Conservation (phyloP, 306 rosid species). For the Mimosa bimucronata region DNA sequence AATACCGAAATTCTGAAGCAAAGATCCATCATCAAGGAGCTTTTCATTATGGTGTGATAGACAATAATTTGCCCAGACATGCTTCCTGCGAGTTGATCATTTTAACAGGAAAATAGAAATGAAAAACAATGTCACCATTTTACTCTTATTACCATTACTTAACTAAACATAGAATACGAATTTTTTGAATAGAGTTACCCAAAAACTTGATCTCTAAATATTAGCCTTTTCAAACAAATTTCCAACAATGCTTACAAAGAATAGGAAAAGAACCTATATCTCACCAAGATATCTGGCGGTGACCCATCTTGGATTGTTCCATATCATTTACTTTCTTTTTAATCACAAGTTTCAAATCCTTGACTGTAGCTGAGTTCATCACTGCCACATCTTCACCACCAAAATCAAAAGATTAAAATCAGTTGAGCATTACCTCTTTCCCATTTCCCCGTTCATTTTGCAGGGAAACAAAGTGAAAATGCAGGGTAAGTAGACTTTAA, state of each 20-base stretch:
- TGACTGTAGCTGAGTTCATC: slow-evolving; percentile 72
- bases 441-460: too few species aligned
- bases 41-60: slow-evolving; percentile 63
- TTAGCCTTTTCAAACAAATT: slow-evolving; percentile 22
- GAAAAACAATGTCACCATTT: background rate
- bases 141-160: background rate
- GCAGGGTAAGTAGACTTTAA: too few species aligned
- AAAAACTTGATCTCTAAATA: slow-evolving; percentile 18
- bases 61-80: slow-evolving; percentile 76
- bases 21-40: slow-evolving; percentile 64
- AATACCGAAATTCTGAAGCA: slow-evolving; percentile 63
- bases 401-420: slow-evolving; percentile 22
- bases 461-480: too few species aligned
- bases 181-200: slow-evolving; percentile 4
- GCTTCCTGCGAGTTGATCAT: slow-evolving; percentile 58
- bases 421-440: background rate
- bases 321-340: slow-evolving; percentile 70
- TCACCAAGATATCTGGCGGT: slow-evolving; percentile 92
- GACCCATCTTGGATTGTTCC: slow-evolving; percentile 96
- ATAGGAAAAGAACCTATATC: slow-evolving; percentile 19
- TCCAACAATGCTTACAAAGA: background rate
- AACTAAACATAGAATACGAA: background rate
- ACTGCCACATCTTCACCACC: slow-evolving; percentile 60
- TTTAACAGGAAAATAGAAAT: background rate
- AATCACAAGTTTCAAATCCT: slow-evolving; percentile 79